Evolutionary conservation across 1,139 yeast genomes (phyloP).

Genomic region (Yamadazyma diddensiae): DNA sequence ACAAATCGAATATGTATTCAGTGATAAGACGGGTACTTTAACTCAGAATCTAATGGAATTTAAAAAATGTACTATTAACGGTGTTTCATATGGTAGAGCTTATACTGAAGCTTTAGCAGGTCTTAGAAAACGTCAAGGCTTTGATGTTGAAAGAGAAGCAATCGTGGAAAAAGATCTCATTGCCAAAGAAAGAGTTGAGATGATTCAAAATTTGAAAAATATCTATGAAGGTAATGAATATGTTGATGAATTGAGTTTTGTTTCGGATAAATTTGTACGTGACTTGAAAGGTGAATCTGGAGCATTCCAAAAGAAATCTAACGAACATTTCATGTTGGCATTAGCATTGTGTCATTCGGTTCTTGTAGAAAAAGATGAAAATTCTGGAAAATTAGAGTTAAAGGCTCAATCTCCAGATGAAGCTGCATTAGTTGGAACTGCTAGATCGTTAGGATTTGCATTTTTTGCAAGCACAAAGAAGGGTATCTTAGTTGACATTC

Average conservation of each 20-base stretch:
- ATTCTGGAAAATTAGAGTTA: conserved; percentile 34
- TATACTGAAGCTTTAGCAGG: conserved; percentile 64
- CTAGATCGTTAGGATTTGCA: conserved; percentile 52
- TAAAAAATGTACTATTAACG: conserved; percentile 56
- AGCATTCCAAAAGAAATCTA: conserved; percentile 31
- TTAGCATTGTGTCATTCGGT: conserved; percentile 63
- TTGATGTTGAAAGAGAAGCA: conserved; percentile 50
- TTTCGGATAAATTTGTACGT: conserved; percentile 43
- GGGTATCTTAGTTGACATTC: conserved; percentile 41
- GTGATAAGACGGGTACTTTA: conserved; percentile 62
- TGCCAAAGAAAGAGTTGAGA: conserved; percentile 32
- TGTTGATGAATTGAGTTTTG: conserved; percentile 45
- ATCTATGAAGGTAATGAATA: conserved; percentile 23
- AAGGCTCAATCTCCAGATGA: conserved; percentile 68
- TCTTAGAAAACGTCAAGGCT: conserved; percentile 52
- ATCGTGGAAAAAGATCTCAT: conserved; percentile 37
- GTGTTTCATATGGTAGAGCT: conserved; percentile 54
- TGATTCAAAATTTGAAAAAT: conserved; percentile 30
- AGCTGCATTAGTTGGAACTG: conserved; percentile 61
- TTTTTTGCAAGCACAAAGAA: conserved; percentile 47
- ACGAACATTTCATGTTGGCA: conserved; percentile 51
- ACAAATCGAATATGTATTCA: conserved; percentile 60
- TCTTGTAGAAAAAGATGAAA: conserved; percentile 44
- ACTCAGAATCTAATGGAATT: conserved; percentile 64
- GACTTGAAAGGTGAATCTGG: conserved; percentile 33